Evolutionary conservation across 2,329 filamentous ascomycete genomes (phyloP), one percentile per base, ranked within the genome.

Genomic region (Diplodia scrobiculata): DNA sequence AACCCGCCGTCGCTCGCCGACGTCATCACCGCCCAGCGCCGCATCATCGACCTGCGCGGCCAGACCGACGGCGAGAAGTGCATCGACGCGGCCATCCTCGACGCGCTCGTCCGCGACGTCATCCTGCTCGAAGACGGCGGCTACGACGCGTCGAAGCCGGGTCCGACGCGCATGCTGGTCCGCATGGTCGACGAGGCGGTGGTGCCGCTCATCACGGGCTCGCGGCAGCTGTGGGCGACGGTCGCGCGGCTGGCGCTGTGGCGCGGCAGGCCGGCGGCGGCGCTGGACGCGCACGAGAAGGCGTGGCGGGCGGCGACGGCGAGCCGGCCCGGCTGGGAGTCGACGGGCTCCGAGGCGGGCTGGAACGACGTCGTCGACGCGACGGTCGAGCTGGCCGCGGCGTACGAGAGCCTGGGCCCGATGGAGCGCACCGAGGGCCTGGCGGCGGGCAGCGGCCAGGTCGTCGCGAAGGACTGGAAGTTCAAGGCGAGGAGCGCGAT

Each of bases 401-500:
- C 90, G 62, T 91, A 97, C 78, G 91, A 95, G 79, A 92, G 89
- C 75, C 87, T 92, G 71, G 80, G 78, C 0, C 71, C 78, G 68
- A 76, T 76, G 71, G 74, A 79, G 70, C 74, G 76, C 71, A 86
- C 83, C 6, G 85, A 86, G 67, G 84, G 84, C 1, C 72, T 84
- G 66, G 79, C 72, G 0, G 80, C 76, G 1, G 79, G 78, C 0
- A 80, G 78, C 29, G 81, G 83, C 0, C 86, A 88, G 68, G 73
- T 86, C 34, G 87, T 97, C 2, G 91, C 91, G 1, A 85, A 84
- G 67, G 89, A 88, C 72, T 99, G 95, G 95, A 90, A 86, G 76
- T 91, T 91, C 69, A 98, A 97, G 84, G 91, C 91, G 0, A 84
- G 91, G 72, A 96, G 87, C 75, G 93, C 93, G 11, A 83, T 97